These are phyloP conservation scores for Bryum argenteum DNA, from an alignment of 225 moss, liverwort and hornwort genomes.

Conservation along the genomic window DNA sequence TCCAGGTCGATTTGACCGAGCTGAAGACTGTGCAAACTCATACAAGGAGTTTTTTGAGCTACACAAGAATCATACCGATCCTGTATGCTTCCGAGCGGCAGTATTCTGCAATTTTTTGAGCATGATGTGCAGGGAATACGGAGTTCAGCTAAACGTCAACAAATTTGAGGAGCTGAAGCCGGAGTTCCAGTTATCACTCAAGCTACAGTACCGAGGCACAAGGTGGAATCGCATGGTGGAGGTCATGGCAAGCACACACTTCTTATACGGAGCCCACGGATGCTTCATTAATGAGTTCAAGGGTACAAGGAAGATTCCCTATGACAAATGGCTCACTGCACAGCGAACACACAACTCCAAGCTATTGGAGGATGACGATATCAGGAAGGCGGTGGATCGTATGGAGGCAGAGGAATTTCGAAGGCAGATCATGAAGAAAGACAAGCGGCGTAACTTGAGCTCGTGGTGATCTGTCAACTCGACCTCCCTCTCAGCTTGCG, in stretches of 20 bases:
- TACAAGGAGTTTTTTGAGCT: neutral
- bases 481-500: too few relatives aligned
- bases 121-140: neutral
- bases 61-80: neutral
- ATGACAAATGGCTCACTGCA: neutral
- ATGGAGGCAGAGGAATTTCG: too few relatives aligned
- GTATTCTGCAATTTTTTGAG: neutral
- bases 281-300: neutral
- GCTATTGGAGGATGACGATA: neutral
- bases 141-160: neutral
- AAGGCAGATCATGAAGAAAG: too few relatives aligned
- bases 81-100: neutral
- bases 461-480: too few relatives aligned
- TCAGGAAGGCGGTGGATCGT: neutral
- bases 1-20: neutral
- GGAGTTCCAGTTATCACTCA: neutral
- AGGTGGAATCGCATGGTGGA: neutral
- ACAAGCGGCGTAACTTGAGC: too few relatives aligned
- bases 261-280: neutral
- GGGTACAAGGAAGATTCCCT: neutral
- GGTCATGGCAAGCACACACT: neutral
- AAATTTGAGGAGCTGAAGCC: neutral
- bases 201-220: neutral
- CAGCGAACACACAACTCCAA: neutral
- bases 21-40: neutral